Conservation (phyloP, 441 rosid genomes). For the Codiaeum variegatum region DNA sequence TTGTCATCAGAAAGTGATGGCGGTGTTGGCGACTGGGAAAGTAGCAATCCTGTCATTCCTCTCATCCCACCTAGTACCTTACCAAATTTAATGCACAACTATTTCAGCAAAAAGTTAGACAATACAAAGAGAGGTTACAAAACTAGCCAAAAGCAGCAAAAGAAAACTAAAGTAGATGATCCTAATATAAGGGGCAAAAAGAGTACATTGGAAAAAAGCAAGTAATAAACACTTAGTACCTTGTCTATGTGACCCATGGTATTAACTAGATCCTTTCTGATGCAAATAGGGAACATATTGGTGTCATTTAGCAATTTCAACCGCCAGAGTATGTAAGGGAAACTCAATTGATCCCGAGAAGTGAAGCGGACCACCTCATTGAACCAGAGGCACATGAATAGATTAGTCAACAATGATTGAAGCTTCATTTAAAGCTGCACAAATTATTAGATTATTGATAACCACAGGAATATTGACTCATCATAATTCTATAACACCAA, state of each 20-base stretch:
- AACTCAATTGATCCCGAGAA: slow-evolving; percentile 92
- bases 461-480: not conserved
- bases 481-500: not conserved
- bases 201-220: no score
- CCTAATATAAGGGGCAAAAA: no score
- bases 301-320: slow-evolving; percentile 63
- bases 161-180: not conserved
- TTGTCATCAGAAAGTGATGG: not conserved
- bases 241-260: slow-evolving; percentile 85
- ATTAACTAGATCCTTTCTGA: slow-evolving; percentile 87
- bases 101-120: slow-evolving; percentile 12
- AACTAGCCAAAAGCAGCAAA: not conserved
- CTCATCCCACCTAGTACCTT: slow-evolving; percentile 99
- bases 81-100: slow-evolving; percentile 18
- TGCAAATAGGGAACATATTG: slow-evolving; percentile 84
- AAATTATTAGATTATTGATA: slow-evolving; percentile 1
- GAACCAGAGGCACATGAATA: slow-evolving; percentile 98
- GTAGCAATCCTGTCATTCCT: slow-evolving; percentile 95
- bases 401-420: slow-evolving; percentile 73
- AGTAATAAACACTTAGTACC: no score
- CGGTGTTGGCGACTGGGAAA: no score
- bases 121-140: not conserved
- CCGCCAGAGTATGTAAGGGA: slow-evolving; percentile 91
- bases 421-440: slow-evolving; percentile 85
- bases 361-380: slow-evolving; percentile 97